These are phyloP conservation scores for Brassica balearica DNA, from an alignment of 441 rosid species.

Conservation along the genomic window DNA sequence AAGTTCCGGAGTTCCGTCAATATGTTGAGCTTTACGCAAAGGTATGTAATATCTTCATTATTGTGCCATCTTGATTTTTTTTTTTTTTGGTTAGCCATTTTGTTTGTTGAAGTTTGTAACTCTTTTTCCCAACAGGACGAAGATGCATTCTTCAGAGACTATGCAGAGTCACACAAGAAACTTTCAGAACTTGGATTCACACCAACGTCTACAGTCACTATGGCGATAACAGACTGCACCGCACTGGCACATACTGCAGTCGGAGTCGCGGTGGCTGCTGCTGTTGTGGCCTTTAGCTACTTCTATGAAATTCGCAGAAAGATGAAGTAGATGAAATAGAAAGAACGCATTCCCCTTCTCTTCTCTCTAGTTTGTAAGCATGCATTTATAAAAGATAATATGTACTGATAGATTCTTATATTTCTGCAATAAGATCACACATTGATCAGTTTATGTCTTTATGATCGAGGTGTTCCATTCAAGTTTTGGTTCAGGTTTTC, in stretches of 20 bases:
- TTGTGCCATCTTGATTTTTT: constrained; percentile 7
- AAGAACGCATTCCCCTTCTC: neutral
- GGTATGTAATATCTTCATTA: constrained; percentile 46
- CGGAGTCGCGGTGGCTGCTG: constrained; percentile 77
- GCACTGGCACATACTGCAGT: constrained; percentile 70
- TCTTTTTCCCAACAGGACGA: constrained; percentile 56
- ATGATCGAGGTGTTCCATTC: neutral
- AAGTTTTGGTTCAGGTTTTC: neutral
- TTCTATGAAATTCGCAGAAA: constrained; percentile 67
- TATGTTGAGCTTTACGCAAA: constrained; percentile 76
- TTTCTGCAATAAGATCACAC: neutral
- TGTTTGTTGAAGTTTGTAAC: constrained; percentile 1
- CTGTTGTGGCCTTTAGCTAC: constrained; percentile 79
- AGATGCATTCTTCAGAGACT: constrained; percentile 74
- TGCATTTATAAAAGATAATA: neutral
- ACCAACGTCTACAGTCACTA: constrained; percentile 54
- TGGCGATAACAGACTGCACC: constrained; percentile 49
- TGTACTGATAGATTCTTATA: constrained; percentile 11
- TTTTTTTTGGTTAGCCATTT: neutral
- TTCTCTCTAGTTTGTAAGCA: constrained; percentile 16
- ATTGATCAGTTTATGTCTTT: neutral
- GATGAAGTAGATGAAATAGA: constrained; percentile 53
- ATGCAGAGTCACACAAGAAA: constrained; percentile 73
- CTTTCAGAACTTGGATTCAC: constrained; percentile 79
- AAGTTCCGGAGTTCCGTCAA: constrained; percentile 57